phyloP scores from a whole-genome alignment of 495 filamentous ascomycete genomes.

The Stereocaulon alpinum region DNA sequence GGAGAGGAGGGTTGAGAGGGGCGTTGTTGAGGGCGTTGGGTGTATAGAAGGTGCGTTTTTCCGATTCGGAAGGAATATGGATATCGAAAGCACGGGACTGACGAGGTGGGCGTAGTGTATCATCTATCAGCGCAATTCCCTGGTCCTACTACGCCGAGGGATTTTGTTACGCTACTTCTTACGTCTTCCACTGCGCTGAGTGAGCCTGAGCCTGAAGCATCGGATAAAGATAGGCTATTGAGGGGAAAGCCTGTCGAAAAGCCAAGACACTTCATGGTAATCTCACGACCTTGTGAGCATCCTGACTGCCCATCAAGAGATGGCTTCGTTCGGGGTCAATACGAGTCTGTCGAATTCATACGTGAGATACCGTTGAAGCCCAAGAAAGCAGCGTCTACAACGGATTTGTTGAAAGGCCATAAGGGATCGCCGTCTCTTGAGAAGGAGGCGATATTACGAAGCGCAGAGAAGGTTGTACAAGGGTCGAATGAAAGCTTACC shows the following conservation, averaged over 20 bases:
- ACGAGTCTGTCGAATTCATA: constrained; percentile 88
- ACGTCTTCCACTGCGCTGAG: constrained; percentile 35
- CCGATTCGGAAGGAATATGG: not conserved
- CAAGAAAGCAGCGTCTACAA: constrained; percentile 26
- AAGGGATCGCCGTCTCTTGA: constrained; percentile 14
- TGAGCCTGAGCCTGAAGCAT: constrained; percentile 20
- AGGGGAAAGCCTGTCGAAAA: constrained; percentile 16
- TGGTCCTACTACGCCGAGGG: constrained; percentile 73
- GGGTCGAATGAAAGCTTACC: not conserved
- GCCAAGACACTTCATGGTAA: constrained; percentile 66
- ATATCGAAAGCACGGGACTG: not conserved
- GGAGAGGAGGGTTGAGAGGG: constrained; percentile 56
- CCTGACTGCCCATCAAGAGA: constrained; percentile 54
- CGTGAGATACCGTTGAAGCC: constrained; percentile 56
- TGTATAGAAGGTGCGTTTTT: constrained; percentile 43
- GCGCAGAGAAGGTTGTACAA: constrained; percentile 4
- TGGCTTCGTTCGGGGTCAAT: constrained; percentile 71
- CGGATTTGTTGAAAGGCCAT: constrained; percentile 24
- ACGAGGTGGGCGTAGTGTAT: constrained; percentile 45
- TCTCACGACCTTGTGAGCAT: constrained; percentile 75
- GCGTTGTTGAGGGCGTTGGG: constrained; percentile 43
- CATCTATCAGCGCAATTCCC: constrained; percentile 84
- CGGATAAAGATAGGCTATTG: constrained; percentile 16
- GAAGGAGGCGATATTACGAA: constrained; percentile 20
- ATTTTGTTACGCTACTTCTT: constrained; percentile 72